A percentile compares a stretch with the other conserved stretches of the same genome.
phyloP scores from a whole-genome alignment of 169 alveolate species.

The Eimeria falciformis region DNA sequence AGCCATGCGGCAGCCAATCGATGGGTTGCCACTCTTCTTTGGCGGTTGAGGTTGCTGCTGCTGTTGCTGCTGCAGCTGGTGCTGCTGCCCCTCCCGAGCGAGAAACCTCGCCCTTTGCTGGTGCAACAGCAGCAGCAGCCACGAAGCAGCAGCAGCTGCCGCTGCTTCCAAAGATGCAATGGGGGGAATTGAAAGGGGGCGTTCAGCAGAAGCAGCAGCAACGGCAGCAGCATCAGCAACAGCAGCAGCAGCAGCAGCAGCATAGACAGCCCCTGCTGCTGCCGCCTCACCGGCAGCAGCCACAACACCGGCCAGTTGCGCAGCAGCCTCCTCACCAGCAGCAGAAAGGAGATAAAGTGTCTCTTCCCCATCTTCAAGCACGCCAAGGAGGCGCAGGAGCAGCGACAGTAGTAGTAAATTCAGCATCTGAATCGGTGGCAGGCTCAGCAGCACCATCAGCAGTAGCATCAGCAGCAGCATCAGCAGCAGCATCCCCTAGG shows the following conservation, averaged over 20 bases:
- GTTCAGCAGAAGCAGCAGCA: background rate
- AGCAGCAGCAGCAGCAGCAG: constrained; percentile 7
- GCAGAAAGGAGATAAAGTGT: background rate
- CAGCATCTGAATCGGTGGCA: background rate
- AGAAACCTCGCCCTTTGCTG: background rate
- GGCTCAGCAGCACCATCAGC: background rate
- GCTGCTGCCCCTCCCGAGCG: background rate
- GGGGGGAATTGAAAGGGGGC: background rate
- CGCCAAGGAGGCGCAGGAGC: background rate
- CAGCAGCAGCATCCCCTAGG: background rate
- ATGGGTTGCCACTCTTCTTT: too few relatives aligned
- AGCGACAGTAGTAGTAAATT: background rate
- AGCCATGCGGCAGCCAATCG: background rate
- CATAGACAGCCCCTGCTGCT: too few relatives aligned
- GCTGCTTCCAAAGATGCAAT: background rate
- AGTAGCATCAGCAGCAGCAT: background rate
- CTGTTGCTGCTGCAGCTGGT: background rate
- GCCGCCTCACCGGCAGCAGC: background rate
- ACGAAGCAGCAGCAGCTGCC: background rate
- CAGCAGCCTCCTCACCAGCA: background rate
- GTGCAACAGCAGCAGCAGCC: background rate
- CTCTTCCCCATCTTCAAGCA: background rate
- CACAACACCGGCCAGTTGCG: background rate
- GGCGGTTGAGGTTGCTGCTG: background rate
- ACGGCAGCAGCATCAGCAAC: background rate